Conservation (phyloP, 495 filamentous ascomycete genomes). For the Hypomontagnella submonticulosa region DNA sequence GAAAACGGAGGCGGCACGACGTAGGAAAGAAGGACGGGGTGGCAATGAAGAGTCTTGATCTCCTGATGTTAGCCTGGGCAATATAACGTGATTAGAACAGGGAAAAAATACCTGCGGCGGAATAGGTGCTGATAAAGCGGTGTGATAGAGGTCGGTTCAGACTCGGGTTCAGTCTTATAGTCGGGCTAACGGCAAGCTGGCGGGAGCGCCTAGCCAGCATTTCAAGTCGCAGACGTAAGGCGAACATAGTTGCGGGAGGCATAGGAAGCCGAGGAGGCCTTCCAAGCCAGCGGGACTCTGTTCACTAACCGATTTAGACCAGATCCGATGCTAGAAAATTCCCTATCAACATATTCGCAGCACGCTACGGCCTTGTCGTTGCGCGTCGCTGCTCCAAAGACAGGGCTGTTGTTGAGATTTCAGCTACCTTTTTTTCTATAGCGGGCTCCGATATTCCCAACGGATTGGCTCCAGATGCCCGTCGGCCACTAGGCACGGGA, state of each 20-base stretch:
- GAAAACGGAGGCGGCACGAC: conserved; percentile 42
- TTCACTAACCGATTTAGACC: conserved; percentile 22
- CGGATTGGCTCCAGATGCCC: conserved; percentile 24
- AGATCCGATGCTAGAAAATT: conserved; percentile 8
- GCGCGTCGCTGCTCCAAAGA: conserved; percentile 1
- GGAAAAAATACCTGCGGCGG: conserved; percentile 37
- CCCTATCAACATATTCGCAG: conserved; percentile 17
- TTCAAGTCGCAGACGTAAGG: conserved; percentile 21
- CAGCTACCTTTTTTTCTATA: not conserved
- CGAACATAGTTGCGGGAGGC: conserved; percentile 32
- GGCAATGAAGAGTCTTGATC: conserved; percentile 8
- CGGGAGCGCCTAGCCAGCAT: conserved; percentile 25
- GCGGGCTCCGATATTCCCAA: conserved; percentile 31
- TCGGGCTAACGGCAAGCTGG: conserved; percentile 26
- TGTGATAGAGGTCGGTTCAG: conserved; percentile 14
- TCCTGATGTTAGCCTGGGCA: conserved; percentile 16
- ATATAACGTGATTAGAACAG: not conserved
- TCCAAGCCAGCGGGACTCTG: conserved; percentile 10
- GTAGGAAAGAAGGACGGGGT: conserved; percentile 32
- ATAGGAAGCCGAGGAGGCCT: conserved; percentile 21
- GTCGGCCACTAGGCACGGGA: conserved; percentile 11
- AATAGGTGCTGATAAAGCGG: conserved; percentile 41
- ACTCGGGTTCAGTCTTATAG: conserved; percentile 33
- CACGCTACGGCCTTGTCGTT: not conserved
- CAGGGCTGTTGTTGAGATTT: conserved; percentile 26